Evolutionary conservation across 2,329 filamentous ascomycete species (phyloP), one percentile per base, ranked within the genome.

Genomic region (Lachnellula occidentalis): DNA sequence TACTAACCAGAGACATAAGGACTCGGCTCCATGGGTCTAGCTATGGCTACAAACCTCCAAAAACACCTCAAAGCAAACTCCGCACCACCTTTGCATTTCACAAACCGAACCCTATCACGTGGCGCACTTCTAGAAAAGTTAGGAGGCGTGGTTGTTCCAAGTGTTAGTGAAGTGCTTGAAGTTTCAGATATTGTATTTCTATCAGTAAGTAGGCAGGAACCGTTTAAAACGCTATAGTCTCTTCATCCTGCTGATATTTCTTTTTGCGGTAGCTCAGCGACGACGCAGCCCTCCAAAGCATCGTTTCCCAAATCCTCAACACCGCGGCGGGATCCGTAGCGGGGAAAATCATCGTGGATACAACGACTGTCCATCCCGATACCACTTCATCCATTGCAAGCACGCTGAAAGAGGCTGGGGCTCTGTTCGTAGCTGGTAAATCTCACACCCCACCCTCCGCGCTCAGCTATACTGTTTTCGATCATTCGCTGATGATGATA

Each of bases 81-180:
- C 17, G 50, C 49, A 17, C 57, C 51, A 1, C 31, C 58, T 37
- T 62, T 74, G 42, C 55, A 70, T 21, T 74, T 71, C 57, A 69
- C 70, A n/a, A 74, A 74, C 59, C 68, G 72, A 39, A 75, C 72
- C 3, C 64, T 73, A 55, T 67, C 71, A 42, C 72, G 70, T n/a
- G 72, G 72, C 11, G 64, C 68, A 6, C 47, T 66, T 14, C 61
- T 74, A 21, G 64, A 70, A 57, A 63, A 62, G 5, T 56, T 74
- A 6, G 72, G 72, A 8, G 72, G 62, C 17, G 58, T 63, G 1
- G 64, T 70, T 0, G 67, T 71, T 57, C 70, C 68, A 9, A 71
- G 72, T 64, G 68, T 72, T 54, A 41, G 52, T 15, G 46, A 37
- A 22, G 34, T 54, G n/a, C 36, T 50, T 4, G 3, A 31, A 37